These are phyloP conservation scores for Mortierella sp. DNA, from an alignment of 371 early-diverging fungal genomes.

Conservation along the genomic window DNA sequence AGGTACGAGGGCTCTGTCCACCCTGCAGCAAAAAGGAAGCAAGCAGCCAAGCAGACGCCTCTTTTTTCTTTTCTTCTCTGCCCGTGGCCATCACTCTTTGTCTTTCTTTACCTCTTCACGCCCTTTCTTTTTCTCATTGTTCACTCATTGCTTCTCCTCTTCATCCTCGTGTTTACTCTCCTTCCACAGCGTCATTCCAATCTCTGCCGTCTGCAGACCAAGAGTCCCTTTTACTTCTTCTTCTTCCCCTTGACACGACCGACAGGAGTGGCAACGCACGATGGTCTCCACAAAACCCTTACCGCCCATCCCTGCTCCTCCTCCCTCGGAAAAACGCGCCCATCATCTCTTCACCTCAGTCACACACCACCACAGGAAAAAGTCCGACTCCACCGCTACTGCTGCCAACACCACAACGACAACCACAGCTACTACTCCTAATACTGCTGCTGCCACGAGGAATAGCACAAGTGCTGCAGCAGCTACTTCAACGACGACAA, in stretches of 20 bases:
- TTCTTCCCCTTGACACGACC: not conserved
- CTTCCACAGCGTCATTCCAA: not conserved
- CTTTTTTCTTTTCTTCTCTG: not conserved
- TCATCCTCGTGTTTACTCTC: not conserved
- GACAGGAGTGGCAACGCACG: not conserved
- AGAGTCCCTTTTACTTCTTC: not conserved
- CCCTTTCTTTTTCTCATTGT: no score
- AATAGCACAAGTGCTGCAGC: not conserved
- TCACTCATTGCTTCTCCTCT: not conserved
- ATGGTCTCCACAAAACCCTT: constrained; percentile 51
- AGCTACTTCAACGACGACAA: not conserved
- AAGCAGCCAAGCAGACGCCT: not conserved
- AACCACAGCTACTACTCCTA: not conserved
- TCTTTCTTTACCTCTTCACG: not conserved
- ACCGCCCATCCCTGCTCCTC: constrained; percentile 45
- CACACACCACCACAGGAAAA: constrained; percentile 35
- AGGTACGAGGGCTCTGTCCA: not conserved
- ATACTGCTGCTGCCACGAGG: not conserved
- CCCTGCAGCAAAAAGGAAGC: not conserved
- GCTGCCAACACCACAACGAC: constrained; percentile 2
- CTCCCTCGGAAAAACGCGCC: constrained; percentile 28
- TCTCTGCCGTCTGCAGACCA: not conserved
- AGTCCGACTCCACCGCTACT: constrained; percentile 17
- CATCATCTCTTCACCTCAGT: constrained; percentile 35
- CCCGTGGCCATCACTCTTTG: not conserved